Base-by-base conservation (phyloP, 257 asterid genomes). In the Petrea volubilis region DNA sequence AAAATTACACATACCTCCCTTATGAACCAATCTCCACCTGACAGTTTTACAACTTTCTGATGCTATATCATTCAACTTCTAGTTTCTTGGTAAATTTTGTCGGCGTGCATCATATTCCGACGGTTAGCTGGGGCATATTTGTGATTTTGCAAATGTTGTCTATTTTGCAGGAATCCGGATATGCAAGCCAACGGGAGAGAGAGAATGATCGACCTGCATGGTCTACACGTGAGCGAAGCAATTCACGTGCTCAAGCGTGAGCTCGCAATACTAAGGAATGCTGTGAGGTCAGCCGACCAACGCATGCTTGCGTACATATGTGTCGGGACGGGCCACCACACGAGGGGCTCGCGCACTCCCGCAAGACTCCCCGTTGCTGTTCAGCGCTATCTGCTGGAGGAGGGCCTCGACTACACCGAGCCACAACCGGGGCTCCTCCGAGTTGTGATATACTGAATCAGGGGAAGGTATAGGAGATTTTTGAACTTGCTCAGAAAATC, bases 151-250 rank as follows among this genome's bases (percentile, higher is more conserved):
- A 41, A 8, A 21, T 11, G 67, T 7, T 14, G 13, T 58, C 59
- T 8, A 31, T 62, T 64, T 53, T 75, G 58, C 89, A 92, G 98
- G 85, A 87, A 84, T 50, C 77, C 83, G 7, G 94, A 82, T 29
- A 47, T 77, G 52, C 86, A 77, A 43, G 75, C 73, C 33, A 87
- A 76, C 24, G 88, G 89, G 77, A 83, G 88, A 73, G 98, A 88
- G 80, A 77, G 82, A 78, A 86, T 88, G 74, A 92, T 92, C 59
- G 98, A 92, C 74, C 90, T 92, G 64, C 93, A 86, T 21, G 98
- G 98, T 60, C 85, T 92, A 23, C 94, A 90, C 29, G 92, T 84
- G 71, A 86, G 56, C 31, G 98, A 92, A 64, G 97, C 96, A 3
- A 79, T 93, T 58, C 88, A 84, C 14, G 88, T 88, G 74, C 95